Evolutionary conservation across 2,329 filamentous ascomycete genomes (phyloP), one percentile per base, ranked within the genome.

Genomic region (Aspergillaceae sp.): DNA sequence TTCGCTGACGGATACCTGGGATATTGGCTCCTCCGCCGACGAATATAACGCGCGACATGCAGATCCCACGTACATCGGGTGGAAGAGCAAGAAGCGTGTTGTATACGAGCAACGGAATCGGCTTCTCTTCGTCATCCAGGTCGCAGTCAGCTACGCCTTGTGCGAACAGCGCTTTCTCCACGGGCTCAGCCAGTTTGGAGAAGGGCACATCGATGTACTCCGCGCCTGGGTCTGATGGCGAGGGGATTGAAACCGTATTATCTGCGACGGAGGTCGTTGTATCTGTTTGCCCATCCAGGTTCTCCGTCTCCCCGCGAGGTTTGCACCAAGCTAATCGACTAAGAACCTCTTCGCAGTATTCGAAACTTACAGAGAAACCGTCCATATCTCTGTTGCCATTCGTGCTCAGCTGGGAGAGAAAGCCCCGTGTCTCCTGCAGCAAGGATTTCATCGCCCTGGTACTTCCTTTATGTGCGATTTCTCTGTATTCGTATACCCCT

Each of bases 1-100:
- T 76, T 28, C 91, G 80, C 27, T 77, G 74, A 53, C 87, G 88
- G 28, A 98, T 70, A 1, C 92, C 92, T 0, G 90, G 77, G 6
- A 96, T 81, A 28, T 78, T 78, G 4, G 88, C 82, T 41, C 85
- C 85, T 2, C 88, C 88, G 30, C 92, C 92, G 0, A 84, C 84
- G 59, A 98, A 86, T 10, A 95, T 74, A 40, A 97, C 86, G 35
- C 91, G 85, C 1, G 89, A 83, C 82, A 96, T 92, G 65, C 91
- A 96, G 4, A 84, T 69, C 1, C 86, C 83, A 27, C 92, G 82
- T 3, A 90, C 82, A 64, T 98, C 92, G 3, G 91, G 70, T 0
- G 89, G 86, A 1, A 96, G 73, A 5, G 80, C 75, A 1, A 94
- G 73, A 1, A 98, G 76, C 34, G 82, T 78, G 44, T 79, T 78